A percentile compares a stretch with the other conserved stretches of the same genome.
These are phyloP conservation scores for Pseudocercospora cruenta DNA, from an alignment of 2,329 filamentous ascomycete species.

Conservation along the genomic window DNA sequence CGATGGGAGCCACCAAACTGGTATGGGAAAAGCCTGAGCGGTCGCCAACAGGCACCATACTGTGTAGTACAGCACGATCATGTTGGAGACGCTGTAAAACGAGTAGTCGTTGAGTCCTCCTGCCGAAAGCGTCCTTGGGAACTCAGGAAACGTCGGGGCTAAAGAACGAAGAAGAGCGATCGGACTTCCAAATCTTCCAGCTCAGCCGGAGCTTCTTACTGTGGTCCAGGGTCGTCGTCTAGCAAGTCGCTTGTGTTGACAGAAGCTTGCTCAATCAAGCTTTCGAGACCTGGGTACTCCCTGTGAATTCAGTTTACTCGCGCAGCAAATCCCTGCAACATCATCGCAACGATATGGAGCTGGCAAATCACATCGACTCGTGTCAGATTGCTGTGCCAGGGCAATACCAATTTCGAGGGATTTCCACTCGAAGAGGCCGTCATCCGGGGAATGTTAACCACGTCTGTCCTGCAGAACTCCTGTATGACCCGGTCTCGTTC, in stretches of 20 bases:
- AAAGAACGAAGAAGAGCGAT: not conserved
- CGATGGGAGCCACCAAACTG: not conserved
- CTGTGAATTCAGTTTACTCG: not conserved
- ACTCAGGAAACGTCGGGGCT: not conserved
- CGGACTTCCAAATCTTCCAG: not conserved
- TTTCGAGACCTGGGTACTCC: not conserved
- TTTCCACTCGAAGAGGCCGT: too few relatives aligned
- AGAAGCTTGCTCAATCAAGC: not conserved
- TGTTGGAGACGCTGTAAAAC: not conserved
- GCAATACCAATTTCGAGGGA: too few relatives aligned
- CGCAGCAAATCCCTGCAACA: not conserved
- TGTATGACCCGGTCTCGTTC: too few relatives aligned
- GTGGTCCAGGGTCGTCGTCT: not conserved
- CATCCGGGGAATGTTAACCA: too few relatives aligned
- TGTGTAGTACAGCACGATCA: not conserved
- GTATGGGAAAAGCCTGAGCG: not conserved
- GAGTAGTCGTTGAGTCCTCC: not conserved
- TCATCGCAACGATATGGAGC: not conserved
- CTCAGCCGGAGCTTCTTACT: not conserved
- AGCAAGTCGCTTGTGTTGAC: not conserved
- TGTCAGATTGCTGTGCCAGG: not conserved
- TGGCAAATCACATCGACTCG: not conserved
- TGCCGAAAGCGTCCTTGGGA: not conserved
- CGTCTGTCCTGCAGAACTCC: too few relatives aligned
- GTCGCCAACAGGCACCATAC: not conserved